phyloP scores from a whole-genome alignment of 2,329 filamentous ascomycete genomes.

The Colletotrichum acutatum region DNA sequence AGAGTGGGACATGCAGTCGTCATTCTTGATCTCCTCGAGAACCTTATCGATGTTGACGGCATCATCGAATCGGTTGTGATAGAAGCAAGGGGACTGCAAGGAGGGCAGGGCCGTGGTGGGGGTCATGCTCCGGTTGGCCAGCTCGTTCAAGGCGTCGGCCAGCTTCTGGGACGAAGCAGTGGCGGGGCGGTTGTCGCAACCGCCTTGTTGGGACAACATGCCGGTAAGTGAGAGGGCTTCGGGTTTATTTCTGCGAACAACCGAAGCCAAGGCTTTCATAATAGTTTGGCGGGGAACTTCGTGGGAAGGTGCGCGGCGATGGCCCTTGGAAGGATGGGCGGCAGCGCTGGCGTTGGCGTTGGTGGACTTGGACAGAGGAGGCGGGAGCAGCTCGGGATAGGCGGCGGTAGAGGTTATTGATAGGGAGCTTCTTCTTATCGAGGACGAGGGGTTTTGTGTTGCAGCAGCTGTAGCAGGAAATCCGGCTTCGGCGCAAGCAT shows the following conservation, averaged over 20 bases:
- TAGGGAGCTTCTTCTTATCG: slow-evolving; percentile 32
- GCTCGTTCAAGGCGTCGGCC: slow-evolving; percentile 68
- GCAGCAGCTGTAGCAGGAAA: slow-evolving; percentile 23
- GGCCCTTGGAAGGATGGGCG: slow-evolving; percentile 36
- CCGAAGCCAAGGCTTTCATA: slow-evolving; percentile 82
- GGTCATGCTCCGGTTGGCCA: slow-evolving; percentile 56
- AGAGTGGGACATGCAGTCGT: slow-evolving; percentile 93
- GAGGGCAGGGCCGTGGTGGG: slow-evolving; percentile 68
- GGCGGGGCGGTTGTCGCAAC: slow-evolving; percentile 51
- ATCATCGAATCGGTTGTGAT: slow-evolving; percentile 96
- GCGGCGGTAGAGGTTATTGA: slow-evolving; percentile 35
- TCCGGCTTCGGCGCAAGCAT: slow-evolving; percentile 13
- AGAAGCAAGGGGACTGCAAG: slow-evolving; percentile 94
- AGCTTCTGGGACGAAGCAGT: slow-evolving; percentile 70
- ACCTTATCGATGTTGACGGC: slow-evolving; percentile 95
- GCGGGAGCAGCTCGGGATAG: slow-evolving; percentile 39
- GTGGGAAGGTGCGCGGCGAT: slow-evolving; percentile 65
- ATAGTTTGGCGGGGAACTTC: slow-evolving; percentile 84
- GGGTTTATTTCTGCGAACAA: slow-evolving; percentile 68
- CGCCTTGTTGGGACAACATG: slow-evolving; percentile 62
- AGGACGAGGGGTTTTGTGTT: slow-evolving; percentile 32
- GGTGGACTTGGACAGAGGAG: slow-evolving; percentile 36
- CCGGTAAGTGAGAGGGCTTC: slow-evolving; percentile 71
- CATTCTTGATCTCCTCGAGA: slow-evolving; percentile 89
- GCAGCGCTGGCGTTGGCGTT: slow-evolving; percentile 17